Percentiles rank a stretch among this genome's conserved stretches.
Conservation (phyloP, 345 rosid species). For the Dipteronia sinensis region DNA sequence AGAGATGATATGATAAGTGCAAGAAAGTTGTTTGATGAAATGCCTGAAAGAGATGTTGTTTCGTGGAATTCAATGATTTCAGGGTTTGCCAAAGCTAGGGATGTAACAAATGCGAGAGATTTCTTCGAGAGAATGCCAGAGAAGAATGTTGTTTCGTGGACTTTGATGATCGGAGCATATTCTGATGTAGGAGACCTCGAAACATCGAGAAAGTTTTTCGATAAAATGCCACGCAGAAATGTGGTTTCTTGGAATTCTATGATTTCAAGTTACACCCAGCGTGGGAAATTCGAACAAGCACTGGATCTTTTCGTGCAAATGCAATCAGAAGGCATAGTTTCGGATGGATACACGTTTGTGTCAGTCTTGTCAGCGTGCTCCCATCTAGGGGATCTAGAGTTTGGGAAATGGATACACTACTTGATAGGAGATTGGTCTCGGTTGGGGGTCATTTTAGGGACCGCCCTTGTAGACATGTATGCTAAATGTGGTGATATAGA, state of each 20-base stretch:
- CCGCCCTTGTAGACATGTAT: conserved; percentile 35
- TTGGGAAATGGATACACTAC: conserved; percentile 24
- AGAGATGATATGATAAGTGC: conserved; percentile 18
- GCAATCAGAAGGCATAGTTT: conserved; percentile 27
- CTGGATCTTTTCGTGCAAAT: conserved; percentile 29
- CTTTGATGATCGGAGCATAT: conserved; percentile 28
- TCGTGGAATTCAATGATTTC: conserved; percentile 40
- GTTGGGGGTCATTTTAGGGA: conserved; percentile 26
- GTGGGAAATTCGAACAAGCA: conserved; percentile 21
- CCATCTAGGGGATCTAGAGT: conserved; percentile 22
- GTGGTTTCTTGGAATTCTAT: conserved; percentile 36
- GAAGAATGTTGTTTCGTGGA: conserved; percentile 40
- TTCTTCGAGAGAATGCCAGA: conserved; percentile 36
- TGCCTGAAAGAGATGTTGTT: conserved; percentile 32
- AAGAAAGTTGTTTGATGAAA: conserved; percentile 22
- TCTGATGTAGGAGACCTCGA: conserved; percentile 26
- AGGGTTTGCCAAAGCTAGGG: conserved; percentile 21
- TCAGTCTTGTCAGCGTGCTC: conserved; percentile 26
- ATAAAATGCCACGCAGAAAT: conserved; percentile 28
- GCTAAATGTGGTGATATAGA: conserved; percentile 29
- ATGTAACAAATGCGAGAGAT: conserved; percentile 28
- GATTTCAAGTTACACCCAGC: conserved; percentile 23
- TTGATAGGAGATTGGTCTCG: conserved; percentile 9
- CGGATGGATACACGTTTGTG: conserved; percentile 19
- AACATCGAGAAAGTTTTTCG: conserved; percentile 23